Base-by-base conservation (phyloP, 1,284 basidiomycete genomes). In the Tranzscheliella williamsii region DNA sequence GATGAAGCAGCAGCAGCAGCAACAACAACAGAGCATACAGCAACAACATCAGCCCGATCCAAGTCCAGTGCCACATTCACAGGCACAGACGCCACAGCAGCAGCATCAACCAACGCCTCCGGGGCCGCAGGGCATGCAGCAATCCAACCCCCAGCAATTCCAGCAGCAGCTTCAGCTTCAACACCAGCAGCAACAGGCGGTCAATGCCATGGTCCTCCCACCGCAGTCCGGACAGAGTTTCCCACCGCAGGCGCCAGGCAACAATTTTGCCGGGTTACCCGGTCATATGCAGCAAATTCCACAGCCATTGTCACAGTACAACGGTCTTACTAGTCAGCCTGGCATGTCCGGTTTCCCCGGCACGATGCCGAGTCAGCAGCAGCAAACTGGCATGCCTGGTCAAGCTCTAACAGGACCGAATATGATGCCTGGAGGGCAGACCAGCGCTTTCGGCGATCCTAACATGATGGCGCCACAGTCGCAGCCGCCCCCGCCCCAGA, bases 1-100 rank as follows among this genome's bases (percentile, higher is more conserved):
- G 60, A 57, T 63, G 53, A 43, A 57, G 39, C 45, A 57, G 42
- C 60, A 57, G 37, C 58, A 62, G 35, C 58, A 58, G 22, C 24
- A 48, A 9, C 46, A 50, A 24, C 52, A 55, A 21, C 49, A 60
- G 34, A 34, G 31, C 23, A 41, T 47, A 24, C 33, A 32, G 21
- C 41, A 38, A 17, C 42, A 50, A 24, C 43, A 42, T 24, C 50
- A 55, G 23, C 48, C 41, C 20, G 5, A 24, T 13, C 39, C n/a
- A n/a, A n/a, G n/a, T n/a, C n/a, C n/a, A n/a, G n/a, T n/a, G n/a
- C n/a, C n/a, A n/a, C n/a, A n/a, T n/a, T n/a, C n/a, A n/a, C 35
- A 21, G 17, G 24, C 21, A 15, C 39, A 42, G n/a, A 35, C 31
- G 22, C 27, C 32, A 17, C 49, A 43, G 15, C 42, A 30, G 32